phyloP scores from a whole-genome alignment of 345 rosid species.

The Eucalyptus decipiens region DNA sequence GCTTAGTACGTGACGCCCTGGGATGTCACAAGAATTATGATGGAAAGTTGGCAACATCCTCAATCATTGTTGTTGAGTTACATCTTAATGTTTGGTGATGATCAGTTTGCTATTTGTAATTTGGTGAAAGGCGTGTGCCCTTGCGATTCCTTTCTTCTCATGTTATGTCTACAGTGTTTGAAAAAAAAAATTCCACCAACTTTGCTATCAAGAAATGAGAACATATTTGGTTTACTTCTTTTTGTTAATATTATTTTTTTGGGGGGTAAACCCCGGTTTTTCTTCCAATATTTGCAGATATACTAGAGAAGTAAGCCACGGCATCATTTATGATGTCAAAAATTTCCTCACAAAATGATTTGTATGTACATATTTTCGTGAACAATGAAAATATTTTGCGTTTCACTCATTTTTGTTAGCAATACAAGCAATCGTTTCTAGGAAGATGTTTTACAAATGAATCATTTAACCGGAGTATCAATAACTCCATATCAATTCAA shows the following conservation, averaged over 20 bases:
- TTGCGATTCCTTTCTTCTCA: neutral
- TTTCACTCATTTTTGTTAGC: no score
- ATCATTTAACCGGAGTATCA: no score
- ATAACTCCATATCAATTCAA: no score
- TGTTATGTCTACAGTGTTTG: neutral
- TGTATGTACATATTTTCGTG: no score
- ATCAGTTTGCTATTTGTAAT: neutral
- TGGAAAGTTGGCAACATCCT: neutral
- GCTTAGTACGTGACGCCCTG: no score
- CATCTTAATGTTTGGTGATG: neutral
- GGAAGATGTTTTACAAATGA: no score
- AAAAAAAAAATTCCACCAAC: neutral
- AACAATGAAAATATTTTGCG: no score
- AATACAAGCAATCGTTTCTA: no score
- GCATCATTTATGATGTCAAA: neutral
- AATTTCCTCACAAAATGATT: neutral
- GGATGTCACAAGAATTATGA: no score
- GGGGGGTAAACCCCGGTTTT: neutral
- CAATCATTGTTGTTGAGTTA: neutral
- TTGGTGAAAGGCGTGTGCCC: no score
- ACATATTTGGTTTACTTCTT: neutral
- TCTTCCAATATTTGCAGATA: neutral
- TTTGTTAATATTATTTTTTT: no score
- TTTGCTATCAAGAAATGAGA: neutral
- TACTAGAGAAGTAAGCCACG: neutral